Evolutionary conservation across 768 basidiomycete species (phyloP).

Genomic region (Termitomyces sp.): DNA sequence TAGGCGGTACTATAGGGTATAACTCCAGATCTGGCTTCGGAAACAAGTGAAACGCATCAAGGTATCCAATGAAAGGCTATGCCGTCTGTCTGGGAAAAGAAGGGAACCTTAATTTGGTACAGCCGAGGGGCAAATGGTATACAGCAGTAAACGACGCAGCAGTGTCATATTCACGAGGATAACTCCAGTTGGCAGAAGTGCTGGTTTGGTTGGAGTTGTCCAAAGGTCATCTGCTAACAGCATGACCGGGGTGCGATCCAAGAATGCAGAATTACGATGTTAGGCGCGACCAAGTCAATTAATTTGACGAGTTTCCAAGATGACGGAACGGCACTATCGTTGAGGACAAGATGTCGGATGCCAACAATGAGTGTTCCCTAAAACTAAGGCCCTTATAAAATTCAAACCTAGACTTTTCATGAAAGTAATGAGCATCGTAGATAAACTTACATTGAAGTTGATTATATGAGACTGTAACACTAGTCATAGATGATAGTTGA

Average conservation of each 20-base stretch:
- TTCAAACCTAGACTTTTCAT: no score
- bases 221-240: no score
- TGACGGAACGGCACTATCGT: no score
- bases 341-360: background rate
- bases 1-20: background rate
- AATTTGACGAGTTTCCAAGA: background rate
- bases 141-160: background rate
- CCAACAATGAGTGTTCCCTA: background rate
- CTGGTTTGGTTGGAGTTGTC: no score
- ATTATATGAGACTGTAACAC: no score
- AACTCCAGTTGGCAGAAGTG: no score
- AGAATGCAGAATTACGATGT: no score
- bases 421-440: background rate
- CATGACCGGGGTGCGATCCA: background rate
- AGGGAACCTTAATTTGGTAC: background rate
- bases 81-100: background rate
- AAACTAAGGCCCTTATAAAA: no score
- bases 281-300: no score
- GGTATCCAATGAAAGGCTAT: background rate
- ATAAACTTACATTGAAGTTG: no score
- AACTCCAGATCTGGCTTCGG: background rate
- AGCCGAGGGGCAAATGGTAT: background rate
- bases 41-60: no score
- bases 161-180: background rate
- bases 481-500: no score